Percentiles rank a stretch among this genome's conserved stretches.
phyloP scores from a whole-genome alignment of 2,329 filamentous ascomycete species.

The Ceratocystis albifundus region DNA sequence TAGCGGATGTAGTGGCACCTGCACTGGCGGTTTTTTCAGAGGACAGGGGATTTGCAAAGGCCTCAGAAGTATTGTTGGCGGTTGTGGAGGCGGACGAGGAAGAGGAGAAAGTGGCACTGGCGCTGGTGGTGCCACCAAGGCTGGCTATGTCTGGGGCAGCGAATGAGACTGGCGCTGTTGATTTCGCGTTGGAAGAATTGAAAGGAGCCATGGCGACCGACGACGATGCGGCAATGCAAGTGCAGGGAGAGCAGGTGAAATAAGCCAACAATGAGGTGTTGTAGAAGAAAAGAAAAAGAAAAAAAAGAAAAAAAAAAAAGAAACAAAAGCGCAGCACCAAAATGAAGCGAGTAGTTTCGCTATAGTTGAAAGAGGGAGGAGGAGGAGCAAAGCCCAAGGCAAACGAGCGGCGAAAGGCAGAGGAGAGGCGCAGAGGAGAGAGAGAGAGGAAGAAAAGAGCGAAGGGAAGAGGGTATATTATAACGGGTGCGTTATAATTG shows the following conservation, averaged over 20 bases:
- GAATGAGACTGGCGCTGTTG: neutral
- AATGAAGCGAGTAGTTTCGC: neutral
- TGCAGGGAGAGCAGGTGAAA: neutral
- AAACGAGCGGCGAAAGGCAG: neutral
- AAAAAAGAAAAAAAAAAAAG: too few relatives aligned
- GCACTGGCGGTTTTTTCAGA: constrained; percentile 2
- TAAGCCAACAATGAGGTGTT: neutral
- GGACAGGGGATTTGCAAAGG: neutral
- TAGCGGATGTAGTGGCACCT: neutral
- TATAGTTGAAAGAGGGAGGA: neutral
- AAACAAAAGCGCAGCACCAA: neutral
- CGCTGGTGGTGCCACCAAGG: neutral
- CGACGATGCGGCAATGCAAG: neutral
- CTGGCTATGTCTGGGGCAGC: neutral
- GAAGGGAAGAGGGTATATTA: neutral
- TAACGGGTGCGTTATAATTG: constrained; percentile 3
- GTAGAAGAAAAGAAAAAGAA: neutral
- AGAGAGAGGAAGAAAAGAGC: neutral
- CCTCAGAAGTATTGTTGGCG: neutral
- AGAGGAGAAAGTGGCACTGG: neutral
- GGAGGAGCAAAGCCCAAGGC: neutral
- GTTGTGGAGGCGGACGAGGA: neutral
- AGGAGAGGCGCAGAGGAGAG: neutral
- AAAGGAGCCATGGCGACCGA: constrained; percentile 8
- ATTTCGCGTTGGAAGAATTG: neutral